Base-by-base conservation (phyloP, 2,329 filamentous ascomycete genomes). In the Aciculosporium take region DNA sequence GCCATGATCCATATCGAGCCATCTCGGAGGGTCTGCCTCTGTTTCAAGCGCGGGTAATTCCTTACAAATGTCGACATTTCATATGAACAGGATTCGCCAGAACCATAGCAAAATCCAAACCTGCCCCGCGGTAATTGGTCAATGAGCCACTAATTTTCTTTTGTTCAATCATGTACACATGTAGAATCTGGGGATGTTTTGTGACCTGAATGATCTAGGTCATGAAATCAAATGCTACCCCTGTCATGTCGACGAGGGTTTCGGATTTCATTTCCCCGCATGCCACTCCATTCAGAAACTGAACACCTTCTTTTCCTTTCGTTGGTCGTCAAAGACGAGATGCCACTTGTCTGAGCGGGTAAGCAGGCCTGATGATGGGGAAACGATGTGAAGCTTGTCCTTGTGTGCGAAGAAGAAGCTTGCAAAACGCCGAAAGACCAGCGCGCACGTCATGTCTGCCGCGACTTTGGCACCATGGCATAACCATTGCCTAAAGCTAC, bases 151-250 rank as follows among this genome's bases (percentile, higher is more conserved):
- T 29, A n/a, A n/a, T n/a, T n/a, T n/a, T n/a, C n/a, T n/a, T n/a
- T n/a, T n/a, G n/a, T n/a, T n/a, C n/a, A n/a, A n/a, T n/a, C n/a
- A n/a, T n/a, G n/a, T n/a, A n/a, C n/a, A 28, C 34, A 40, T 39
- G 35, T 15, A 51, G 47, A 60, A 59, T 57, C 56, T 50, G 57
- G 57, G 56, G 54, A 58, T 53, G 49, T 37, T 45, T 48, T 45
- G 50, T 46, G 47, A n/a, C 45, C 43, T 54, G 49, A 51, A 52
- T 40, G 46, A 51, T 51, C 50, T 42, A 52, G 56, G 34, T 48
- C 18, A 13, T 27, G 12, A 20, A 27, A 18, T 13, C 25, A 37
- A 10, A 27, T 48, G 48, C 42, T 41, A 48, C 51, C 50, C 53
- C 53, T 52, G 30, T 51, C 31, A 21, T 49, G n/a, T 33, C 49